Evolutionary conservation across 345 rosid species (phyloP).

Genomic region (Syzygium jambos): DNA sequence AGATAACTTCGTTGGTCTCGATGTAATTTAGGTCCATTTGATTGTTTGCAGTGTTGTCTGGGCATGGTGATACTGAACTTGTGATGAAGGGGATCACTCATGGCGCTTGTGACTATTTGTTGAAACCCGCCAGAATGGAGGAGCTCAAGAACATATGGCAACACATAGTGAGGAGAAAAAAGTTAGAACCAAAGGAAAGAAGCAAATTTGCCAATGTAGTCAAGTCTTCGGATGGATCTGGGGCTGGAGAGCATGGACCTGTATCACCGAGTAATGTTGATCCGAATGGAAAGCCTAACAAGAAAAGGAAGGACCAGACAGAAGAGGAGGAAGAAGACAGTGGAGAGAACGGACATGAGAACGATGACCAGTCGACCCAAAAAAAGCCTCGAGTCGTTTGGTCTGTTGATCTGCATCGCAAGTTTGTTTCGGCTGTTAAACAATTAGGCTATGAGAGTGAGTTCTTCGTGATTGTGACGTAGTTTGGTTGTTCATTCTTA

Average conservation of each 20-base stretch:
- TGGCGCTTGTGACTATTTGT: conserved; percentile 90
- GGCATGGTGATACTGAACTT: conserved; percentile 67
- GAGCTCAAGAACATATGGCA: conserved; percentile 96
- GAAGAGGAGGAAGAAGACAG: conserved; percentile 66
- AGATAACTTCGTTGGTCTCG: neutral
- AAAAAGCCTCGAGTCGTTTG: conserved; percentile 88
- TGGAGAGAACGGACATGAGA: conserved; percentile 37
- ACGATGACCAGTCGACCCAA: conserved; percentile 52
- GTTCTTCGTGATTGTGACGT: conserved; percentile 2
- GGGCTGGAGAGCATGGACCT: conserved; percentile 15
- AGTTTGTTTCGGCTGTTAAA: conserved; percentile 68
- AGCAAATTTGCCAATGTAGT: conserved; percentile 20
- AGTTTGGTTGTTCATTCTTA: neutral
- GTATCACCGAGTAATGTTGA: conserved; percentile 29
- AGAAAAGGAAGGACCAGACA: conserved; percentile 66
- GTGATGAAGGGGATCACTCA: conserved; percentile 89
- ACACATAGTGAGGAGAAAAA: conserved; percentile 73
- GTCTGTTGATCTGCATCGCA: conserved; percentile 70
- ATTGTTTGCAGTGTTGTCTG: conserved; percentile 66
- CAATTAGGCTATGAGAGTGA: conserved; percentile 80
- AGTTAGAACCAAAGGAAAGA: conserved; percentile 26
- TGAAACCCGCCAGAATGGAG: conserved; percentile 88
- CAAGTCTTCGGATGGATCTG: conserved; percentile 19
- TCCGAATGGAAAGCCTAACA: conserved; percentile 42
- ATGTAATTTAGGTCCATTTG: neutral